Evolutionary conservation across 495 filamentous ascomycete genomes (phyloP), one percentile per base, ranked within the genome.

Genomic region (Aspergillus wentii): DNA sequence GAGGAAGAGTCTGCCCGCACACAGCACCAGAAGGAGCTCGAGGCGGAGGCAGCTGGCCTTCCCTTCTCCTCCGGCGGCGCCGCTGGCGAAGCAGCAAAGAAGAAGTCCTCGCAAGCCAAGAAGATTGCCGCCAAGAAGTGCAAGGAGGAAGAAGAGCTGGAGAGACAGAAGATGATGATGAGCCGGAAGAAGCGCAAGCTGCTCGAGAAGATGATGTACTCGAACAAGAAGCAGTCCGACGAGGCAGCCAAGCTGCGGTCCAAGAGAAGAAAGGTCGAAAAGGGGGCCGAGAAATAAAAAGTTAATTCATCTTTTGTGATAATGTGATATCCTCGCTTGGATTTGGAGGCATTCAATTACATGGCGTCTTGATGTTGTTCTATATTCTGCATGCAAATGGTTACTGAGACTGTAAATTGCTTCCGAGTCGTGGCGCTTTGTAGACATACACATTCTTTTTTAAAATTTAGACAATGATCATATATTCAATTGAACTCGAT

Each of bases 81-180:
- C 17, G 29, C 48, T 5, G 66, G 72, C 52, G 49, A 55, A 30
- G 49, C 55, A 34, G 39, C 74, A 37, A 77, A 71, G 61, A 72
- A 73, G 48, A 85, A 79, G 42, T 78, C 75, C 49, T 61, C 72
- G 13, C 74, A 85, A 37, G 71, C 74, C 45, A 86, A 83, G 71
- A 82, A 76, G 62, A 67, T 81, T 8, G 80, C 79, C 32, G 56
- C 61, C 19, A 82, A 79, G 71, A 79, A 81, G 67, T 69, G 76
- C 41, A 73, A 86, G 56, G 85, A 88, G 56, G 85, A 85, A 16
- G 86, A 91, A 57, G 85, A 90, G 47, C 68, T 90, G 31, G 85
- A 91, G 63, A 72, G 87, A 58, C 79, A 83, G 59, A 91, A 91
- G 75, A 88, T 88, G 62, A 94, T 94, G 87, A 84, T 94, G 72